These are phyloP conservation scores for Chenopodium suecicum DNA, from an alignment of 148 eudicot species.

Conservation along the genomic window DNA sequence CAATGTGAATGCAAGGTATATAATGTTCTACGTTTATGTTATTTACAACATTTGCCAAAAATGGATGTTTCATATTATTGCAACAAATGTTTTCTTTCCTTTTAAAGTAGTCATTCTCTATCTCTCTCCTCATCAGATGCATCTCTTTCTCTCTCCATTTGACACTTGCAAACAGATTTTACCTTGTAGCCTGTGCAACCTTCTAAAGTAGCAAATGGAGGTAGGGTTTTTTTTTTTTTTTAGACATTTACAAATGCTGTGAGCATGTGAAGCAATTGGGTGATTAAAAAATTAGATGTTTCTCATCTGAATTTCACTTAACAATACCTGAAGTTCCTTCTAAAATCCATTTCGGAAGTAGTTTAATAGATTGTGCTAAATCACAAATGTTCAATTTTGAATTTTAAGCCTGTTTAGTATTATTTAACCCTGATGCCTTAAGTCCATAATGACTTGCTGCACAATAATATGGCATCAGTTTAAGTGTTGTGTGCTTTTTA, in stretches of 20 bases:
- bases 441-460: conserved; percentile 3
- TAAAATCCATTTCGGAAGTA: background rate
- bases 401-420: background rate
- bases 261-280: background rate
- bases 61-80: too few relatives aligned
- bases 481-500: conserved; percentile 9
- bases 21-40: too few relatives aligned
- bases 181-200: too few relatives aligned
- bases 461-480: conserved; percentile 3
- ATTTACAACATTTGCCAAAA: too few relatives aligned
- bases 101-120: too few relatives aligned
- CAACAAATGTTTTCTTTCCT: too few relatives aligned
- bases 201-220: too few relatives aligned
- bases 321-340: background rate
- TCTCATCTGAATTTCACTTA: background rate
- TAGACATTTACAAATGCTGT: background rate
- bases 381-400: background rate
- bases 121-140: too few relatives aligned
- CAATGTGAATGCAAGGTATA: conserved; percentile 65
- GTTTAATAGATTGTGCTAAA: background rate
- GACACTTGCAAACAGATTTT: too few relatives aligned
- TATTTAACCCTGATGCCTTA: background rate
- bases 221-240: too few relatives aligned
- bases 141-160: too few relatives aligned
- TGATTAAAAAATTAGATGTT: background rate